phyloP scores from a whole-genome alignment of 2,329 filamentous ascomycete genomes.

The Fusarium nurragi region DNA sequence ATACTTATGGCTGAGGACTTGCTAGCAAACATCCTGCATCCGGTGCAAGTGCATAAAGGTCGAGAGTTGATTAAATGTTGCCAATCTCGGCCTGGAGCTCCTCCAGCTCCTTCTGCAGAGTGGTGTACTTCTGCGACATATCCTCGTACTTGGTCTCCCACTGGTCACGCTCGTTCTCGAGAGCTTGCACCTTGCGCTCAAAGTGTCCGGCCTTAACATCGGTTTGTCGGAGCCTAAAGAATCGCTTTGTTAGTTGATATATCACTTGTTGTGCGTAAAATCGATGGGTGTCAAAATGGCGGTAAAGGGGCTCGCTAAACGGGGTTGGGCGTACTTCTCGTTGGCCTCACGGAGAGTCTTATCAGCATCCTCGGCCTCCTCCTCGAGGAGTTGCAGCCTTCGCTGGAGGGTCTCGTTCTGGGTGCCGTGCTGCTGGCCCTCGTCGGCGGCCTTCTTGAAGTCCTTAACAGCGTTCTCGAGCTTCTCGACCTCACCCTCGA shows the following conservation, averaged over 20 bases:
- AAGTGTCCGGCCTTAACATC: slow-evolving; percentile 99
- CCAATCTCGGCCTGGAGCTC: slow-evolving; percentile 91
- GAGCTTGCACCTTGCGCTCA: slow-evolving; percentile 98
- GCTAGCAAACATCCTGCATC: slow-evolving; percentile 38
- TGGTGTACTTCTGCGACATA: slow-evolving; percentile 88
- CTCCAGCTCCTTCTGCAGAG: slow-evolving; percentile 88
- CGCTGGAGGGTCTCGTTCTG: slow-evolving; percentile 93
- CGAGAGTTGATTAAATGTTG: slow-evolving; percentile 75
- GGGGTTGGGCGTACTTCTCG: slow-evolving; percentile 81
- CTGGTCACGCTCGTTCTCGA: slow-evolving; percentile 89
- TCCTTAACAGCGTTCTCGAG: slow-evolving; percentile 85
- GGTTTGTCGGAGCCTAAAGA: slow-evolving; percentile 88
- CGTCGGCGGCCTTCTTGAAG: slow-evolving; percentile 85
- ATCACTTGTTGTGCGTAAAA: background rate
- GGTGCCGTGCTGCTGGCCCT: slow-evolving; percentile 82
- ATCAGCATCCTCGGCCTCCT: slow-evolving; percentile 96
- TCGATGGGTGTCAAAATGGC: slow-evolving; percentile 33
- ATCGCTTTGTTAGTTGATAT: slow-evolving; percentile 29
- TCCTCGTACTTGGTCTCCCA: slow-evolving; percentile 99
- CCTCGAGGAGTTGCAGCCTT: slow-evolving; percentile 94
- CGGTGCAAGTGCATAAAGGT: slow-evolving; percentile 31
- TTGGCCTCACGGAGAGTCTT: slow-evolving; percentile 96
- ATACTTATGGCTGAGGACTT: slow-evolving; percentile 29
- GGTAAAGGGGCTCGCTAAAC: slow-evolving; percentile 35
- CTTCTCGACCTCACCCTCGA: slow-evolving; percentile 93